Percentiles rank a stretch among this genome's conserved stretches.
phyloP scores from a whole-genome alignment of 2,329 filamentous ascomycete species.

The Fusarium longipes region DNA sequence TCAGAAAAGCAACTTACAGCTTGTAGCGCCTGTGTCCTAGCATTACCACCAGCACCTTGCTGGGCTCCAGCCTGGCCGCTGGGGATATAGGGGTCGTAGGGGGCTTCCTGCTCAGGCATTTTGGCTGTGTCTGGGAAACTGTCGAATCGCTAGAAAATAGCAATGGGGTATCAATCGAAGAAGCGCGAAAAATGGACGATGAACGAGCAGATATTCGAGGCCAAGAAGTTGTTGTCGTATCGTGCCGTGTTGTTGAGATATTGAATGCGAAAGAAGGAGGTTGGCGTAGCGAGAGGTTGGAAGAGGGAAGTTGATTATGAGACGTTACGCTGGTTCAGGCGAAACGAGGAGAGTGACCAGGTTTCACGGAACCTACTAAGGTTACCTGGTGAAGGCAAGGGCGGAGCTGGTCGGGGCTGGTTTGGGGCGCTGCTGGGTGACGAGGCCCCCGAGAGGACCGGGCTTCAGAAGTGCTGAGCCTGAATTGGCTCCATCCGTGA shows the following conservation, averaged over 20 bases:
- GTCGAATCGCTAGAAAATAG: constrained; percentile 26
- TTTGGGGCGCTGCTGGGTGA: constrained; percentile 40
- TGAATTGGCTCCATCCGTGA: background rate
- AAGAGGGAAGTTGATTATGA: constrained; percentile 46
- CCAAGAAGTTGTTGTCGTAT: constrained; percentile 30
- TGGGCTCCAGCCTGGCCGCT: constrained; percentile 64
- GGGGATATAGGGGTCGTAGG: constrained; percentile 92
- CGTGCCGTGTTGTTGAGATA: constrained; percentile 25
- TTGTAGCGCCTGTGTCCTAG: constrained; percentile 76
- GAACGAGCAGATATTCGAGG: constrained; percentile 15
- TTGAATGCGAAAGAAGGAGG: constrained; percentile 39
- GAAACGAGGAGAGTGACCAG: constrained; percentile 45
- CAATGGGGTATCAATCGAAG: constrained; percentile 32
- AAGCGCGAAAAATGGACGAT: constrained; percentile 22
- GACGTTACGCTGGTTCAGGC: constrained; percentile 47
- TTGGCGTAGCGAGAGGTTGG: constrained; percentile 43
- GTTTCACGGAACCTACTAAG: constrained; percentile 29
- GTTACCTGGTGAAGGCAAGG: constrained; percentile 7
- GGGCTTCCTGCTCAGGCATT: constrained; percentile 69
- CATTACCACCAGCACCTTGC: constrained; percentile 60
- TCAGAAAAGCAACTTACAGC: constrained; percentile 70
- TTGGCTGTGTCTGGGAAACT: constrained; percentile 38
- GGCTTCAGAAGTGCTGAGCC: constrained; percentile 15
- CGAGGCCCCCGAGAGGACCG: constrained; percentile 41
- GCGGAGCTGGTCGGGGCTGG: constrained; percentile 4